Evolutionary conservation across 2,329 filamentous ascomycete species (phyloP).

Genomic region (Pseudocercospora pini-densiflorae): DNA sequence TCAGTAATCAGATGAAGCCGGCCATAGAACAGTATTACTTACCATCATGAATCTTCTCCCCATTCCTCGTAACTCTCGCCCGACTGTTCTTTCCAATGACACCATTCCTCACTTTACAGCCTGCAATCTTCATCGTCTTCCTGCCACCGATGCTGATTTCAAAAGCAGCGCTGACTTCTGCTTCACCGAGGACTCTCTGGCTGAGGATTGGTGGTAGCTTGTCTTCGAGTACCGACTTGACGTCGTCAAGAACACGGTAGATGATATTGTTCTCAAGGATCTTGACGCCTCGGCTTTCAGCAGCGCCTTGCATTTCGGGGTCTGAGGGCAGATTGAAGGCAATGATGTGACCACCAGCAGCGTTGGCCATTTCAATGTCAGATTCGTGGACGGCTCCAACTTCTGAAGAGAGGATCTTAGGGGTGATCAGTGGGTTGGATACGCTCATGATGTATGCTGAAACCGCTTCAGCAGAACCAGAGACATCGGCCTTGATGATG

Average conservation of each 20-base stretch:
- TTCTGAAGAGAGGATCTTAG: constrained; percentile 75
- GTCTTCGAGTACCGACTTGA: constrained; percentile 69
- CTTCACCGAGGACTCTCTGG: constrained; percentile 80
- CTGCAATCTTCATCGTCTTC: constrained; percentile 76
- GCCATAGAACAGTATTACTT: constrained; percentile 46
- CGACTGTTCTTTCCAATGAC: constrained; percentile 65
- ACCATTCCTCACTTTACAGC: constrained; percentile 86
- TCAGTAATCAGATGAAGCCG: constrained; percentile 6
- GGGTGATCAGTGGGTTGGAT: constrained; percentile 81
- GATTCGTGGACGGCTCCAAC: constrained; percentile 82
- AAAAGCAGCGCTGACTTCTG: constrained; percentile 82
- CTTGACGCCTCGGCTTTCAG: constrained; percentile 71
- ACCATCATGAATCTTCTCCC: constrained; percentile 81
- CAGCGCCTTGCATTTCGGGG: constrained; percentile 67
- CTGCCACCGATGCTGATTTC: constrained; percentile 78
- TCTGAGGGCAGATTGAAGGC: constrained; percentile 82
- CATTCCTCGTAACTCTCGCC: constrained; percentile 71
- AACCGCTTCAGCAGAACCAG: constrained; percentile 91
- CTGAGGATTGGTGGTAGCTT: constrained; percentile 69
- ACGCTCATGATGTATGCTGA: constrained; percentile 75
- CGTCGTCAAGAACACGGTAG: constrained; percentile 76
- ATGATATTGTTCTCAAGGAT: constrained; percentile 89
- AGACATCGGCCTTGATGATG: constrained; percentile 89
- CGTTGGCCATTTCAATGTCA: constrained; percentile 85
- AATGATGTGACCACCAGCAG: constrained; percentile 75